phyloP scores from a whole-genome alignment of 2,329 filamentous ascomycete species.

The Diaporthe sp. region DNA sequence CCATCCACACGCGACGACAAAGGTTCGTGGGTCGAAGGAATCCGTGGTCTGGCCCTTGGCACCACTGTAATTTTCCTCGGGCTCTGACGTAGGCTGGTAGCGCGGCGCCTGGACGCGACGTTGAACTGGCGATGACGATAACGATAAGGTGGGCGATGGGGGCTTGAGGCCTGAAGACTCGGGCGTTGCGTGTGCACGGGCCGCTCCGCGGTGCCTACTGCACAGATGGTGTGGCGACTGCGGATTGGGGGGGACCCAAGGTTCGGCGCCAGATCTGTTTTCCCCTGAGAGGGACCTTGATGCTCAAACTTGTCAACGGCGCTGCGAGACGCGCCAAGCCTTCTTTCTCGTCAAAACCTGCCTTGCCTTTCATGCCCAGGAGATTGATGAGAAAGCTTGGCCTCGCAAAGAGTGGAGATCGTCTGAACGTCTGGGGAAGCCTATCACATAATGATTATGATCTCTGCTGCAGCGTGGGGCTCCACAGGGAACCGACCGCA shows the following conservation, averaged over 20 bases:
- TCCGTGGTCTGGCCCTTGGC: neutral
- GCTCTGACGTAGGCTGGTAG: constrained; percentile 18
- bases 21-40: neutral
- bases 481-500: constrained; percentile 2
- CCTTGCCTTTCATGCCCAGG: neutral
- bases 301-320: neutral
- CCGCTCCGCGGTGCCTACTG: neutral
- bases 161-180: neutral
- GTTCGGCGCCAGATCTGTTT: constrained; percentile 19
- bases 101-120: constrained; percentile 10
- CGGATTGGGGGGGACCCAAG: neutral
- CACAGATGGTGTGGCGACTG: neutral
- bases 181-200: neutral
- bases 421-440: constrained; percentile 19
- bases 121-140: neutral
- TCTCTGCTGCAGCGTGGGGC: neutral
- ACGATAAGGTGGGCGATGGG: constrained; percentile 5
- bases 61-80: neutral
- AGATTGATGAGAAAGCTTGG: constrained; percentile 20
- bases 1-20: constrained; percentile 23
- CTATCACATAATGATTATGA: neutral
- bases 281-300: constrained; percentile 11
- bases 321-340: constrained; percentile 22
- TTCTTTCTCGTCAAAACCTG: constrained; percentile 18
- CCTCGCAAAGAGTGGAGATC: constrained; percentile 8